These are phyloP conservation scores for Phlyctochytrium bullatum DNA, from an alignment of 192 early-diverging fungal species.

Conservation along the genomic window DNA sequence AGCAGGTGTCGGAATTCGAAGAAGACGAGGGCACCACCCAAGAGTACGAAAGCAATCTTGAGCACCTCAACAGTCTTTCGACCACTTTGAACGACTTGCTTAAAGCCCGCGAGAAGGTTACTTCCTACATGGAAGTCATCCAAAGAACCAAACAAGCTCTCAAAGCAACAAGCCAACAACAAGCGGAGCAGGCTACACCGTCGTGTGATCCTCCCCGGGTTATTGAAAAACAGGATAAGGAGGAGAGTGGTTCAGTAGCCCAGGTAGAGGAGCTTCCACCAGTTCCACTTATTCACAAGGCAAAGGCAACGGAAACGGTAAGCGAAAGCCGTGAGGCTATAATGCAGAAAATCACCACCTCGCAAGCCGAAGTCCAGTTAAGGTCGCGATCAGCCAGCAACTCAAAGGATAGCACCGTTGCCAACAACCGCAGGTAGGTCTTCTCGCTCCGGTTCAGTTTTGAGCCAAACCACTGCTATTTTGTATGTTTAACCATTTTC, in stretches of 20 bases:
- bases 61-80: constrained; percentile 14
- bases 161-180: no score
- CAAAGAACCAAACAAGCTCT: no score
- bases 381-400: background rate
- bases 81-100: constrained; percentile 20
- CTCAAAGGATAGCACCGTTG: no score
- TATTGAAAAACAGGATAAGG: background rate
- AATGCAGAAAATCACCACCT: background rate
- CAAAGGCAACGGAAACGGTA: no score
- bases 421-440: background rate
- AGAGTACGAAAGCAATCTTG: constrained; percentile 13
- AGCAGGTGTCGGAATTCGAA: constrained; percentile 1
- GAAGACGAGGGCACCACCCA: constrained; percentile 7
- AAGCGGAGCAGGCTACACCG: no score
- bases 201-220: no score
- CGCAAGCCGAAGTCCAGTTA: background rate
- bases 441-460: background rate
- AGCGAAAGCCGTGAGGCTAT: no score
- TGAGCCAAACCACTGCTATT: no score
- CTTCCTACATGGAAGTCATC: background rate
- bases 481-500: no score
- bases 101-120: constrained; percentile 13
- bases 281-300: no score
- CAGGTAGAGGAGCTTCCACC: background rate
- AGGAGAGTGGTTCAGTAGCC: background rate